Percentiles rank a stretch among this genome's conserved stretches.
These are phyloP conservation scores for Ceratocystis diversiconidia DNA, from an alignment of 2,329 filamentous ascomycete species.

Conservation along the genomic window DNA sequence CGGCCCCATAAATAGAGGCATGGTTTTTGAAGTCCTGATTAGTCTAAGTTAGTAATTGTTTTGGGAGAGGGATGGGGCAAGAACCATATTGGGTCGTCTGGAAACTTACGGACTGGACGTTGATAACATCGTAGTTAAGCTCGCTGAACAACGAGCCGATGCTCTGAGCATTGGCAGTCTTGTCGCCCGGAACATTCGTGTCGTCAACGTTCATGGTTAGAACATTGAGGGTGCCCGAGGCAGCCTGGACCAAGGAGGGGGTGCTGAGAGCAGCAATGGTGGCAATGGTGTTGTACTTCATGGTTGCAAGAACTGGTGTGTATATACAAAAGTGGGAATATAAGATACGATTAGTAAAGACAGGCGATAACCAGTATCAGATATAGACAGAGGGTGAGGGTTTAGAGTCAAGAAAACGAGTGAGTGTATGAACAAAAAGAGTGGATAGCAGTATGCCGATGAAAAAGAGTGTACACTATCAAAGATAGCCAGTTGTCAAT, in stretches of 20 bases:
- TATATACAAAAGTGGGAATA: neutral
- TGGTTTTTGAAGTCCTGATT: constrained; percentile 51
- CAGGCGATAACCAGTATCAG: neutral
- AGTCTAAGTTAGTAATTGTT: constrained; percentile 2
- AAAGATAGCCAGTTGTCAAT: neutral
- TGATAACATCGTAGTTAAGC: constrained; percentile 46
- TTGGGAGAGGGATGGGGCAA: too few relatives aligned
- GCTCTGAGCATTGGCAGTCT: constrained; percentile 39
- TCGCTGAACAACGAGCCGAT: constrained; percentile 44
- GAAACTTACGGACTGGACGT: constrained; percentile 44
- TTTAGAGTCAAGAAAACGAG: neutral
- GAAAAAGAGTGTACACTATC: constrained; percentile 6
- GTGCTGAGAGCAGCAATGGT: constrained; percentile 12
- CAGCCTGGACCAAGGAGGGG: constrained; percentile 13
- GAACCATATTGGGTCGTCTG: neutral
- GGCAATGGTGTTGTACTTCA: constrained; percentile 15
- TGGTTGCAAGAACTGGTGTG: neutral
- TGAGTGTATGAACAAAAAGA: neutral
- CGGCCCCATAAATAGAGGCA: constrained; percentile 45
- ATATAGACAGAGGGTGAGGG: neutral
- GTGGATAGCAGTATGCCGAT: too few relatives aligned
- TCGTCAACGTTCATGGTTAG: constrained; percentile 49
- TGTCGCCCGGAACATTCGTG: constrained; percentile 46
- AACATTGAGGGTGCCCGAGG: constrained; percentile 32
- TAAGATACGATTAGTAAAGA: neutral